phyloP scores from a whole-genome alignment of 2,329 filamentous ascomycete species.

The Leptosphaerulina australis region DNA sequence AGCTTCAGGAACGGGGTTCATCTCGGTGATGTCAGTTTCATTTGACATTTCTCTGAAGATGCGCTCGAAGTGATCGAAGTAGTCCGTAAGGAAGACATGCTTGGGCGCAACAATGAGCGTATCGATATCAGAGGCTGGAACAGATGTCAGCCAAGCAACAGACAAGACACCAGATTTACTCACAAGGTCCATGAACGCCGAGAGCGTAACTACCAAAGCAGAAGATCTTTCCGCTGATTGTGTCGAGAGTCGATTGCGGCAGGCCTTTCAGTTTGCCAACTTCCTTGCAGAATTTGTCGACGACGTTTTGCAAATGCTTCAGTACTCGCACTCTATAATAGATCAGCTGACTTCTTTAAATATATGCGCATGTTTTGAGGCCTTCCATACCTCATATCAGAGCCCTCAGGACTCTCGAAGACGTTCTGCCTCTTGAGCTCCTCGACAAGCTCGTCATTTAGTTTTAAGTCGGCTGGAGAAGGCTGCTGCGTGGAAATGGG shows the following conservation, averaged over 20 bases:
- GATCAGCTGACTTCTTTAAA: slow-evolving; percentile 13
- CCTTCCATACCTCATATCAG: slow-evolving; percentile 71
- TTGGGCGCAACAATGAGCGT: slow-evolving; percentile 91
- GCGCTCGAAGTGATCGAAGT: slow-evolving; percentile 86
- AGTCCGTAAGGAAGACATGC: slow-evolving; percentile 86
- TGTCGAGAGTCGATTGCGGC: slow-evolving; percentile 77
- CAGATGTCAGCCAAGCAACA: slow-evolving; percentile 4
- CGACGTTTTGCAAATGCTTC: slow-evolving; percentile 75
- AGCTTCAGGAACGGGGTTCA: slow-evolving; percentile 84
- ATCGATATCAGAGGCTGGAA: slow-evolving; percentile 93
- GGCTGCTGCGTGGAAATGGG: slow-evolving; percentile 81
- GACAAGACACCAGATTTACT: not conserved
- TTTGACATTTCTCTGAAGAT: slow-evolving; percentile 78
- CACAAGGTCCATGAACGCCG: slow-evolving; percentile 85
- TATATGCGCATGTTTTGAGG: not conserved
- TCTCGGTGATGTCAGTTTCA: slow-evolving; percentile 78
- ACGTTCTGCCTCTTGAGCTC: slow-evolving; percentile 90
- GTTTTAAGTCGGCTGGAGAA: slow-evolving; percentile 74
- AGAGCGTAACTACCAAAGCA: slow-evolving; percentile 95
- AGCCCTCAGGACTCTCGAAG: slow-evolving; percentile 84
- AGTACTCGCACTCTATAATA: slow-evolving; percentile 71
- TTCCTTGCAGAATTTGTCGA: slow-evolving; percentile 83
- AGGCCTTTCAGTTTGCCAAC: slow-evolving; percentile 77
- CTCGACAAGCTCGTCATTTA: slow-evolving; percentile 78
- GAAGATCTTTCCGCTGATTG: slow-evolving; percentile 89